These are phyloP conservation scores for Fusarium heterosporum DNA, from an alignment of 2,329 filamentous ascomycete species.

Conservation along the genomic window DNA sequence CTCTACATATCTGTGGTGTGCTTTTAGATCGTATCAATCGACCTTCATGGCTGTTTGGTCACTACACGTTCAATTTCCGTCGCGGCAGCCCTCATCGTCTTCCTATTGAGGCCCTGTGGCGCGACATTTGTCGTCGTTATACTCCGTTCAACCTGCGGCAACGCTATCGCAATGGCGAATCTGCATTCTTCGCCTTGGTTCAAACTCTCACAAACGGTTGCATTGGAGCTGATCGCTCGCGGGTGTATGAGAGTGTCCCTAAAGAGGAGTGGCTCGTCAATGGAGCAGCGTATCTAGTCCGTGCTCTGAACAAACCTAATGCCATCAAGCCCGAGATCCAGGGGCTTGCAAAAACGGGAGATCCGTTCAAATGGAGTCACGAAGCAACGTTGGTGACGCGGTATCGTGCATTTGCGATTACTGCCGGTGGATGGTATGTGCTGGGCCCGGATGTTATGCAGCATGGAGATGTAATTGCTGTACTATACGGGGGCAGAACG, in stretches of 20 bases:
- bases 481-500: conserved; percentile 51
- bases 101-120: conserved; percentile 50
- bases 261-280: conserved; percentile 48
- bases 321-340: conserved; percentile 41
- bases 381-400: conserved; percentile 52
- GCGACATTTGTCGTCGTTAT: conserved; percentile 41
- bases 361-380: conserved; percentile 53
- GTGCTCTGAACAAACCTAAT: conserved; percentile 24
- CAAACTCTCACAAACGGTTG: conserved; percentile 53
- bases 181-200: conserved; percentile 50
- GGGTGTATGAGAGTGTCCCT: conserved; percentile 43
- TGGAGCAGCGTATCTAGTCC: conserved; percentile 51
- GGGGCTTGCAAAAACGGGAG: conserved; percentile 45
- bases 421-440: conserved; percentile 49
- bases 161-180: conserved; percentile 44
- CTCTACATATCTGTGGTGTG: conserved; percentile 48
- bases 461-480: conserved; percentile 48
- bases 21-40: conserved; percentile 45
- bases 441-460: conserved; percentile 50
- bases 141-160: conserved; percentile 43
- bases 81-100: conserved; percentile 16
- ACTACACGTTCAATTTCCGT: conserved; percentile 49
- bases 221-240: conserved; percentile 46
- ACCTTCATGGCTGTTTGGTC: conserved; percentile 48
- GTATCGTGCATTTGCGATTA: conserved; percentile 51